Evolutionary conservation across 2,329 filamentous ascomycete species (phyloP), one percentile per base, ranked within the genome.

Genomic region (Epichloe gansuensis): DNA sequence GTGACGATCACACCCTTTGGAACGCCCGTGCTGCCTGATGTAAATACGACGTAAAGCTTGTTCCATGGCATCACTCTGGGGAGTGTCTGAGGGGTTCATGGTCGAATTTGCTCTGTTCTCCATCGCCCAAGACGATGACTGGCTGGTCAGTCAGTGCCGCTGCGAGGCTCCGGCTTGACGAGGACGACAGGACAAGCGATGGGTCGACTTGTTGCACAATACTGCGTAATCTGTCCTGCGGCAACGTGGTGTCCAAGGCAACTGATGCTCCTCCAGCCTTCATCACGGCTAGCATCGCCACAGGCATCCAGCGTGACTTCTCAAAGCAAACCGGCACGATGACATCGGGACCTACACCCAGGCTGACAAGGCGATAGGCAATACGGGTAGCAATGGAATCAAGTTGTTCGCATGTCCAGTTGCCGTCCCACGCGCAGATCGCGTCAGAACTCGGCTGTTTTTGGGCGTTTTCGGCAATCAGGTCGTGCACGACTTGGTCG

Each of bases 221-320:
- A 7, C 44, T 45, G n/a, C 51, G 52, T 5, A 60, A 46, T 3
- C 58, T 53, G 5, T 50, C 47, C n/a, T 41, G 35, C 9, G 64
- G 60, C 37, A 60, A 55, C 9, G 58, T 56, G 4, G 57, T 57
- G 46, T 65, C 62, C 11, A 65, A 48, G 1, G 60, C 58, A 2
- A 62, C 57, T 42, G 60, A 65, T n/a, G 56, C 62, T 11, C 57
- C 61, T n/a, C 64, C 65, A 4, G 60, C 55, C 48, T 63, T 61
- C 31, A 64, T 49, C 4, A 64, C 57, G 34, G 55, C 62, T 5
- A 65, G 34, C 54, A 63, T 61, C 2, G 58, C 56, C 1, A 63
- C 55, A 3, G 57, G 43, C 34, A 57, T 56, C 56, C 53, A 58
- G 21, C 43, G 35, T 2, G 58, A 61, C 55, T 65, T 65, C 23